Conservation (phyloP, 345 rosid species). For the Combretum micranthum region DNA sequence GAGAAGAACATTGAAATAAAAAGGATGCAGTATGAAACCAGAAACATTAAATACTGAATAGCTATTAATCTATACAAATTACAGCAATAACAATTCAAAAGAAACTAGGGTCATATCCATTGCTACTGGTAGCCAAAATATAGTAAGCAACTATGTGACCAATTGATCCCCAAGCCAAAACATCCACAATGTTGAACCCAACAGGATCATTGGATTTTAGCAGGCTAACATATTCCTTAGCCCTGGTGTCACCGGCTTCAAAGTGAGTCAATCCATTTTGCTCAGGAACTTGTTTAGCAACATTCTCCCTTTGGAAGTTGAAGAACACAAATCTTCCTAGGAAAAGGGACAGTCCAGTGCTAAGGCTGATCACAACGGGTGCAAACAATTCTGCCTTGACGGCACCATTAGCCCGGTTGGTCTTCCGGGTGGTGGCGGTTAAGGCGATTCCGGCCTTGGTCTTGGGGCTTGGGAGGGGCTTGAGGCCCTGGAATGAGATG, state of each 20-base stretch:
- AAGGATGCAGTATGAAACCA: neutral
- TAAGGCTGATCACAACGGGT: slow-evolving; percentile 75
- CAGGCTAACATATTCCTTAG: slow-evolving; percentile 87
- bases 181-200: slow-evolving; percentile 95
- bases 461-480: slow-evolving; percentile 24
- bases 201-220: slow-evolving; percentile 94
- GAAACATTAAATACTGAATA: too few species aligned
- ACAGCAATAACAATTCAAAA: slow-evolving; percentile 9
- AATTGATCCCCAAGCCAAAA: slow-evolving; percentile 97
- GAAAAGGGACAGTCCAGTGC: slow-evolving; percentile 94
- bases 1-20: neutral
- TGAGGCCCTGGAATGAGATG: slow-evolving; percentile 45
- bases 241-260: slow-evolving; percentile 90
- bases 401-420: slow-evolving; percentile 30
- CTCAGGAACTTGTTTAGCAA: slow-evolving; percentile 93
- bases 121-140: slow-evolving; percentile 93
- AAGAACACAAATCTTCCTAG: slow-evolving; percentile 96
- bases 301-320: slow-evolving; percentile 98
- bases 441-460: slow-evolving; percentile 13
- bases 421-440: slow-evolving; percentile 18
- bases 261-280: slow-evolving; percentile 92
- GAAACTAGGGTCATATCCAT: slow-evolving; percentile 87
- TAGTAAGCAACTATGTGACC: slow-evolving; percentile 98
- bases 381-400: slow-evolving; percentile 79
- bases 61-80: too few species aligned